Base-by-base conservation (phyloP, 2,329 filamentous ascomycete genomes). In the Microdochium bolleyi region DNA sequence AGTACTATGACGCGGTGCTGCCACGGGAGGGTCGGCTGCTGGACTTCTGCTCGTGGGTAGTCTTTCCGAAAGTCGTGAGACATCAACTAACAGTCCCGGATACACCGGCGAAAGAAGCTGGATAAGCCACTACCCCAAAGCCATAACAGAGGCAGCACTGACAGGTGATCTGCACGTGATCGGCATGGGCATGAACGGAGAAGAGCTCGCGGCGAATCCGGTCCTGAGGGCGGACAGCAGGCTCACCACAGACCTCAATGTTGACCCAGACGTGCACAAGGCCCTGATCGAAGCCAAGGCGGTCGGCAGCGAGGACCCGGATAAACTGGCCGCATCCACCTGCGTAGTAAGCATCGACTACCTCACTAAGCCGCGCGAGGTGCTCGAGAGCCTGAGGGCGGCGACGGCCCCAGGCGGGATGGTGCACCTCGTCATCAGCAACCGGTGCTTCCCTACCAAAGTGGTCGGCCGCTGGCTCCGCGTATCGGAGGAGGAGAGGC, bases 401-500 rank as follows among this genome's bases (percentile, higher is more conserved):
- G 52, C 51, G 24, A 52, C 46, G 5, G 32, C n/a, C 22, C 49
- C 49, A 1, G 44, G 44, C 2, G 52, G 52, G 21, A 24, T 5
- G 2, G 50, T 54, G n/a, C 52, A 54, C 5, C 46, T 54, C 5
- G 41, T 24, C 44, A 34, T 54, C 27, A 54, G 52, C 38, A 54
- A 54, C 32, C 37, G 52, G n/a, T 54, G 52, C 30, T 54, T 54
- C 24, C 52, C 50, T 27, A 54, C 52, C 9, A 54, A 54, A 21
- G 52, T 25, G 44, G 44, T 54, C n/a, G 49, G 38, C 2, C 24
- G 52, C 5, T 54, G 52, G 52, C 19, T 48, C 14, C 27, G 14
- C 41, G 34, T 54, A 27, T 19, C 30, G 3, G 52, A 54, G 34
- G 41, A 51, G 30, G 52, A 54, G 46, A 51, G 52, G 22, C 52